Percentiles rank a stretch among this genome's conserved stretches.
Conservation (phyloP, 495 filamentous ascomycete species). For the Chaetomium tenue region DNA sequence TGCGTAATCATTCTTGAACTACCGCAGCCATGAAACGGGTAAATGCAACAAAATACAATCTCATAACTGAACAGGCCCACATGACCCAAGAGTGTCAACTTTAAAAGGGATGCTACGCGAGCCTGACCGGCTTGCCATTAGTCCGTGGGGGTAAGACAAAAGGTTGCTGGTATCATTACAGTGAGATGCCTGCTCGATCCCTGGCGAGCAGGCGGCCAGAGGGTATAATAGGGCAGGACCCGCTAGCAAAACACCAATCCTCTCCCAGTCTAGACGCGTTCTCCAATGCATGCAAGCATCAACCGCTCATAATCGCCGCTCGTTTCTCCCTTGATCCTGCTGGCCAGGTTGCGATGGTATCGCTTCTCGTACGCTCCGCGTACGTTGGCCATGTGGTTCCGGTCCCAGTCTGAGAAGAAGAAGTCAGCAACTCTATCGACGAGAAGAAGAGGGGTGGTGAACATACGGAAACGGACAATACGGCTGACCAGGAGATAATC, state of each 20-base stretch:
- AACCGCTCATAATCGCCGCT: conserved; percentile 78
- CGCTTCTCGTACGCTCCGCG: conserved; percentile 67
- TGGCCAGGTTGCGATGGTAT: conserved; percentile 60
- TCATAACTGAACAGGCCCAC: no score
- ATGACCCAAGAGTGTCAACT: no score
- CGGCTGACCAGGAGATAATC: conserved; percentile 74
- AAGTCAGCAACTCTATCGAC: background rate
- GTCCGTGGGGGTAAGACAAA: no score
- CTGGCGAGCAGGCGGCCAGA: no score
- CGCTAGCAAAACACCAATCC: background rate
- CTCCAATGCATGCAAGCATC: conserved; percentile 57
- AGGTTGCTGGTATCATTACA: no score
- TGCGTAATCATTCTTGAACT: background rate
- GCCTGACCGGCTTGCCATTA: no score
- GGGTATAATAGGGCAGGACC: no score
- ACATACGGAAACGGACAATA: conserved; percentile 59
- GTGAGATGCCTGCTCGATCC: no score
- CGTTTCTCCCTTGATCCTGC: conserved; percentile 74
- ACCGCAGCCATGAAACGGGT: background rate
- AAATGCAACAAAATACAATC: background rate
- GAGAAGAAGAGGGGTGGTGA: background rate
- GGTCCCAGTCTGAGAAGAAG: conserved; percentile 63
- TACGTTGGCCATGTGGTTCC: conserved; percentile 65
- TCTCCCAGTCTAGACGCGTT: conserved; percentile 28
- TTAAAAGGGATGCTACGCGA: no score